Base-by-base conservation (phyloP, 2,329 filamentous ascomycete species). In the Cladosporium sp. region DNA sequence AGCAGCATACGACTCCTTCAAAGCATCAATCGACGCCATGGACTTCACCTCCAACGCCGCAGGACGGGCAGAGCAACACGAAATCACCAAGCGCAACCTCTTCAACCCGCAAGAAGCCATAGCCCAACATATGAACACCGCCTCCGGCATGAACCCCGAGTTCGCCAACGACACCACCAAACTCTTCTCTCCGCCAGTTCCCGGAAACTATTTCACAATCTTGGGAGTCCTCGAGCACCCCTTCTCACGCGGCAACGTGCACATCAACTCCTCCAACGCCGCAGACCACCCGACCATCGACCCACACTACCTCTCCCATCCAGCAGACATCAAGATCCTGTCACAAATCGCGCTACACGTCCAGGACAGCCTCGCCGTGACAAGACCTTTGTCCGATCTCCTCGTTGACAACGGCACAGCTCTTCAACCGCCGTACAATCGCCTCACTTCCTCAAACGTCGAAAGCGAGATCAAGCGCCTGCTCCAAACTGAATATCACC, bases 281-380 rank as follows among this genome's bases (percentile, higher is more conserved):
- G 42, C 60, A 22, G 40, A 58, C 5, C 58, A 63, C 56, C 65
- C 66, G 0, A 12, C 50, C 20, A 64, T 70, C 44, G 58, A 68
- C 42, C 65, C 65, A 7, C 57, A 61, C n/a, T 66, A 68, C 45
- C 58, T 65, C 34, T 73, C 68, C 19, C 74, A 78, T 20, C 80
- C 81, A 6, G 68, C 78, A 4, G 78, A 81, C 61, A 74, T 86
- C 56, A 58, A 62, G 48, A 42, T 66, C 3, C 62, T 67, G 47
- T 53, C 56, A 3, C 56, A 58, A 39, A 62, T 57, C 22, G 36
- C 35, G 7, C 36, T 52, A 35, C 59, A 61, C 25, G 48, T 58
- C 42, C 58, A 61, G 42, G 51, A 63, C 52, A 37, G 45, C 13
- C 56, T 62, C 13, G 60, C 50, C 10, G 28, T 51, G 25, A 57